These are phyloP conservation scores for Pseudogymnoascus verrucosus DNA, from an alignment of 2,329 filamentous ascomycete genomes.

Conservation along the genomic window DNA sequence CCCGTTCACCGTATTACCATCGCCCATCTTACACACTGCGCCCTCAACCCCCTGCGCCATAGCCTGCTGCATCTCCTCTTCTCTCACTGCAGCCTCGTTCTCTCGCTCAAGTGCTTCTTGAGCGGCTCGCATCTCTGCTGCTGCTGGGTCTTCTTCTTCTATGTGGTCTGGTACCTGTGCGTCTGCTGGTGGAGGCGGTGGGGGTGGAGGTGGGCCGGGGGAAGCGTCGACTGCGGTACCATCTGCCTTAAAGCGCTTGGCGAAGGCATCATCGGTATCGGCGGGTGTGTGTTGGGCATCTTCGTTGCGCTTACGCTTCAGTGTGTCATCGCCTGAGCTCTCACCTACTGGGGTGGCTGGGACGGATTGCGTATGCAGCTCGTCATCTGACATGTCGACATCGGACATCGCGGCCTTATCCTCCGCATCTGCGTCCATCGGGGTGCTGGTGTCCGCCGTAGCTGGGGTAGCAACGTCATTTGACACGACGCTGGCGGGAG, in stretches of 20 bases:
- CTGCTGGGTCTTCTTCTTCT: slow-evolving; percentile 16
- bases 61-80: slow-evolving; percentile 1
- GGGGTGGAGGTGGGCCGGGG: slow-evolving; percentile 14
- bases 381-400: slow-evolving; percentile 32
- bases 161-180: background rate
- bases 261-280: slow-evolving; percentile 17
- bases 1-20: background rate
- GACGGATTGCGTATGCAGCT: slow-evolving; percentile 35
- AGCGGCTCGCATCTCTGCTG: slow-evolving; percentile 18
- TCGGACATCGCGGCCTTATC: slow-evolving; percentile 19
- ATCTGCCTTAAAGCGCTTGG: slow-evolving; percentile 26
- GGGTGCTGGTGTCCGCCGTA: slow-evolving; percentile 33
- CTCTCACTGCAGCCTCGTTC: slow-evolving; percentile 19
- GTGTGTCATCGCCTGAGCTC: slow-evolving; percentile 20
- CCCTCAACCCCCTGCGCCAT: background rate
- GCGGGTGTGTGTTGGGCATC: slow-evolving; percentile 26
- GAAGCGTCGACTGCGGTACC: slow-evolving; percentile 8
- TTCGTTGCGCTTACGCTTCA: slow-evolving; percentile 59
- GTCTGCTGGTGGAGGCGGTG: slow-evolving; percentile 23
- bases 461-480: slow-evolving; percentile 12
- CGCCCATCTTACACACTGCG: background rate
- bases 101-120: slow-evolving; percentile 27
- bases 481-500: slow-evolving; percentile 21
- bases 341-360: slow-evolving; percentile 38
- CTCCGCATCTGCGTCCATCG: slow-evolving; percentile 26